Conservation (phyloP, 495 filamentous ascomycete genomes). For the Jackrogersella minutella region DNA sequence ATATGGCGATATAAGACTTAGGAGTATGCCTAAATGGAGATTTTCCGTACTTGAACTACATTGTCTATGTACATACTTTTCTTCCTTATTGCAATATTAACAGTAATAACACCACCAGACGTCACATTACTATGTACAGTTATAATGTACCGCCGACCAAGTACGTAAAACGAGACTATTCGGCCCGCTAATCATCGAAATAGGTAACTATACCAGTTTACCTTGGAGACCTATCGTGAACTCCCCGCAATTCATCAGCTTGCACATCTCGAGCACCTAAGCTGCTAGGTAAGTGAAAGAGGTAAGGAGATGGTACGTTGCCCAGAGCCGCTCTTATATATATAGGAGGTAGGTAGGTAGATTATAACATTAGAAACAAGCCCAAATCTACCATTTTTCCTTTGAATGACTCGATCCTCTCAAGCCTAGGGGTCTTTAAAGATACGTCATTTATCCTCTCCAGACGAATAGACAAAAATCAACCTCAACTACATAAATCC, state of each 20-base stretch:
- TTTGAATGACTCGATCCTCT: neutral
- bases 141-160: neutral
- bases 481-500: neutral
- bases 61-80: no score
- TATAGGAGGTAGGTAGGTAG: neutral
- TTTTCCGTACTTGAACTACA: no score
- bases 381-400: neutral
- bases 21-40: neutral
- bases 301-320: neutral
- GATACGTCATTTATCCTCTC: neutral
- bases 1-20: neutral
- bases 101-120: no score
- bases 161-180: conserved; percentile 19
- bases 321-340: neutral
- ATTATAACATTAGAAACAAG: no score
- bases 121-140: no score
- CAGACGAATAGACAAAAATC: neutral
- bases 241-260: conserved; percentile 3
- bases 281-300: neutral
- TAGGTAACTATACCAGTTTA: conserved; percentile 36
- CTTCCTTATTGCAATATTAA: no score
- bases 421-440: neutral
- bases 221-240: conserved; percentile 28
- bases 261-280: neutral
- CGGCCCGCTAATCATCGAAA: conserved; percentile 16